Conservation (phyloP, 345 rosid genomes). For the Corymbia maculata region DNA sequence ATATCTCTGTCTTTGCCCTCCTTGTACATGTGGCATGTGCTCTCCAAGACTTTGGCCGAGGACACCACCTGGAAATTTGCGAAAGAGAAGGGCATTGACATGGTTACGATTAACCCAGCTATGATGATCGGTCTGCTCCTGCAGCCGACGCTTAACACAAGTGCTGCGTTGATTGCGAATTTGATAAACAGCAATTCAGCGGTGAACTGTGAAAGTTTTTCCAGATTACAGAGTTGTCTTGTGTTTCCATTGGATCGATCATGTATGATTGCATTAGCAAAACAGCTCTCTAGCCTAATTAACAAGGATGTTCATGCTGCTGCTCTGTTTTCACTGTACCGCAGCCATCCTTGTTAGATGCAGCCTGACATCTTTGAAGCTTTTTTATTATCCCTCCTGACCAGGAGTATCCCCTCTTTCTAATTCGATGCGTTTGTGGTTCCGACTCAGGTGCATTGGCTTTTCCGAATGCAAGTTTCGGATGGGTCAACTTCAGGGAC, state of each 20-base stretch:
- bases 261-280: not conserved
- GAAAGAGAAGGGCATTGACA: constrained; percentile 58
- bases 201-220: not conserved
- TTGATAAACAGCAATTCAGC: constrained; percentile 51
- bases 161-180: constrained; percentile 73
- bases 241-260: not conserved
- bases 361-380: not conserved
- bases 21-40: constrained; percentile 68
- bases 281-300: too few species aligned
- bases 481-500: constrained; percentile 85
- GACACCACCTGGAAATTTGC: constrained; percentile 80
- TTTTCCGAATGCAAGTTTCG: constrained; percentile 53
- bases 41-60: constrained; percentile 87
- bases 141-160: constrained; percentile 88
- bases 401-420: not conserved
- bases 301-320: too few species aligned
- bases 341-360: too few species aligned
- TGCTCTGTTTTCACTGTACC: too few species aligned
- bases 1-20: not conserved
- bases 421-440: not conserved
- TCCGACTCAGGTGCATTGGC: constrained; percentile 47
- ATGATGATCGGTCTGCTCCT: constrained; percentile 91
- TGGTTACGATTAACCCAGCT: constrained; percentile 72
- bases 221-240: not conserved
- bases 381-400: not conserved